Conservation (phyloP, 1,284 basidiomycete species). For the Leccinum brunneo-olivaceum region DNA sequence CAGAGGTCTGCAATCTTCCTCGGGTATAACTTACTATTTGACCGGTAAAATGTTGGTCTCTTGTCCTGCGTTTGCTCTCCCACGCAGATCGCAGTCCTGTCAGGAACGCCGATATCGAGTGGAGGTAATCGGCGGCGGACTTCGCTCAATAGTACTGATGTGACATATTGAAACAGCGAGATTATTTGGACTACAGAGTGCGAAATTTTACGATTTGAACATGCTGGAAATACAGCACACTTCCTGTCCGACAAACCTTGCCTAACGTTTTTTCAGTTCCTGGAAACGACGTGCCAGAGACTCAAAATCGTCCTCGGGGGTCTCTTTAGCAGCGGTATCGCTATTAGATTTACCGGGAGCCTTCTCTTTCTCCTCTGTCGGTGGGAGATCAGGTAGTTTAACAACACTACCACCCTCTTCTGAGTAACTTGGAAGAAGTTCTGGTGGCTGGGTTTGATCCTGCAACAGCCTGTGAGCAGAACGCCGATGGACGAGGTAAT, state of each 20-base stretch:
- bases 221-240: background rate
- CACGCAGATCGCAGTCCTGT: background rate
- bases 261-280: conserved; percentile 69
- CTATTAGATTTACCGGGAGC: conserved; percentile 8
- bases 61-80: background rate
- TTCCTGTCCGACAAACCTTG: background rate
- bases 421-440: conserved; percentile 28
- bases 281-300: conserved; percentile 68
- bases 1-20: too few species aligned
- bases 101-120: background rate
- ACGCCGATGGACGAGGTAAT: conserved; percentile 2
- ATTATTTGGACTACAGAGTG: conserved; percentile 6
- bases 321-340: conserved; percentile 10
- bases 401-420: conserved; percentile 28
- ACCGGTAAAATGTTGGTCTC: background rate
- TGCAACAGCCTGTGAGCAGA: conserved; percentile 7
- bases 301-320: conserved; percentile 63
- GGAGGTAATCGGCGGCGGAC: conserved; percentile 18
- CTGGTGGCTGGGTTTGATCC: conserved; percentile 12
- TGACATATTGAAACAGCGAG: conserved; percentile 9
- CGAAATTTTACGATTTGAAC: conserved; percentile 7
- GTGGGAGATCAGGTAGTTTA: conserved; percentile 44
- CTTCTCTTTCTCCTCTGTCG: conserved; percentile 34
- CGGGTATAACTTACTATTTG: background rate
- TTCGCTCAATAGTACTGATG: conserved; percentile 8